These are phyloP conservation scores for Cadophora sp. DNA, from an alignment of 2,329 filamentous ascomycete genomes.

Conservation along the genomic window DNA sequence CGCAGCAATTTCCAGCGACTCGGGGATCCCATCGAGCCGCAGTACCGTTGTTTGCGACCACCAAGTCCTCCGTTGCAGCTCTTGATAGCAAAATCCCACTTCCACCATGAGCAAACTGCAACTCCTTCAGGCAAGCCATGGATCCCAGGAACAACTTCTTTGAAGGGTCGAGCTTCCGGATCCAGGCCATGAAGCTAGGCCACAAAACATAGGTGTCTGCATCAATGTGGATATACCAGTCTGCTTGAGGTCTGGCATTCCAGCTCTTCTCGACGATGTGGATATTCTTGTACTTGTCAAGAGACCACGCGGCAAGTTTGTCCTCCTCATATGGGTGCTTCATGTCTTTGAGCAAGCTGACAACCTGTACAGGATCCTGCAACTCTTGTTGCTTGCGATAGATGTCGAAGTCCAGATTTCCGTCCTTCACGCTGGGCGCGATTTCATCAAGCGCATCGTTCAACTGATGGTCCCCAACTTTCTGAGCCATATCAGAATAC, in stretches of 20 bases:
- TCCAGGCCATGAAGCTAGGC: constrained; percentile 52
- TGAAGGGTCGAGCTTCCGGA: constrained; percentile 26
- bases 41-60: constrained; percentile 50
- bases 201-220: constrained; percentile 63
- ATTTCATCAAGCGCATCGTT: constrained; percentile 50
- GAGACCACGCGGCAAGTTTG: constrained; percentile 53
- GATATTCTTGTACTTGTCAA: constrained; percentile 69
- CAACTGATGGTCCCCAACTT: constrained; percentile 52
- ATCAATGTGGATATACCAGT: constrained; percentile 66
- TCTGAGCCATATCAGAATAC: constrained; percentile 62
- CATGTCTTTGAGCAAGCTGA: constrained; percentile 43
- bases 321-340: constrained; percentile 40
- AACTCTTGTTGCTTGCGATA: constrained; percentile 51
- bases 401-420: constrained; percentile 57
- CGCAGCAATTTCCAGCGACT: constrained; percentile 54
- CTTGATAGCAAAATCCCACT: constrained; percentile 60
- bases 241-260: constrained; percentile 55
- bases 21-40: constrained; percentile 54
- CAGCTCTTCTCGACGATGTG: constrained; percentile 63
- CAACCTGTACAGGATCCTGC: constrained; percentile 51
- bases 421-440: constrained; percentile 40
- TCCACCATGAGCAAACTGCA: constrained; percentile 61
- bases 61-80: constrained; percentile 56
- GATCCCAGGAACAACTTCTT: constrained; percentile 59
- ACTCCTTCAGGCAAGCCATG: constrained; percentile 50